Percentiles rank a stretch among this genome's conserved stretches.
phyloP scores from a whole-genome alignment of 78 protist species.

The Anaeramoeba flamelloides region DNA sequence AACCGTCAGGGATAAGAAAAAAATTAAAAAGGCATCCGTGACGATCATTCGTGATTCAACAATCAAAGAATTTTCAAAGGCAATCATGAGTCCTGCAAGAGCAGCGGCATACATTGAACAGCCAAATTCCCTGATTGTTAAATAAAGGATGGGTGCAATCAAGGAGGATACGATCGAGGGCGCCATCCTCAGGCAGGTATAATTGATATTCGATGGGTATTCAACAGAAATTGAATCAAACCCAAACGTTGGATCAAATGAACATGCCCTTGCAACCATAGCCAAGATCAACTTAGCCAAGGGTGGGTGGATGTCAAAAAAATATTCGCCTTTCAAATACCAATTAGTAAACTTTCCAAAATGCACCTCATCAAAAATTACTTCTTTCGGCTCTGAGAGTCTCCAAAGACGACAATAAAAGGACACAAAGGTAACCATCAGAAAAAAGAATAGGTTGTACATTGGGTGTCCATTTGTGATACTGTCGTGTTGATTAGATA shows the following conservation, averaged over 20 bases:
- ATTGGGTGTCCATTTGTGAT: no score
- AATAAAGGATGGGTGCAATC: no score
- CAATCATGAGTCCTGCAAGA: neutral
- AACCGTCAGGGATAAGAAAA: neutral
- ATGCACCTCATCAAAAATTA: conserved; percentile 32
- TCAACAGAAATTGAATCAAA: neutral
- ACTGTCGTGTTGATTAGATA: no score
- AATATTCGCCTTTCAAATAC: conserved; percentile 15
- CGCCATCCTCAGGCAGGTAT: no score
- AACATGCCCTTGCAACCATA: neutral
- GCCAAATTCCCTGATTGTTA: no score
- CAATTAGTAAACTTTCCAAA: conserved; percentile 27
- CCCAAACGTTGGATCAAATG: neutral
- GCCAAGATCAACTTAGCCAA: conserved; percentile 23
- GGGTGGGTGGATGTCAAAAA: conserved; percentile 39
- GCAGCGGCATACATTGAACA: no score
- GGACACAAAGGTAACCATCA: no score
- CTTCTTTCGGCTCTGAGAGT: no score
- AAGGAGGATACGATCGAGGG: no score
- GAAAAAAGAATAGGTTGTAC: no score
- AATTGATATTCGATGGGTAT: no score
- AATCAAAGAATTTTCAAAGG: conserved; percentile 3
- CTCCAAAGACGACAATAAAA: no score
- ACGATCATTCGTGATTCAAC: conserved; percentile 20
- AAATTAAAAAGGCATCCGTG: conserved; percentile 17